A percentile compares a stretch with the other conserved stretches of the same genome.
Evolutionary conservation across 192 early-diverging fungal species (phyloP).

Genomic region (Funneliformis geosporum): DNA sequence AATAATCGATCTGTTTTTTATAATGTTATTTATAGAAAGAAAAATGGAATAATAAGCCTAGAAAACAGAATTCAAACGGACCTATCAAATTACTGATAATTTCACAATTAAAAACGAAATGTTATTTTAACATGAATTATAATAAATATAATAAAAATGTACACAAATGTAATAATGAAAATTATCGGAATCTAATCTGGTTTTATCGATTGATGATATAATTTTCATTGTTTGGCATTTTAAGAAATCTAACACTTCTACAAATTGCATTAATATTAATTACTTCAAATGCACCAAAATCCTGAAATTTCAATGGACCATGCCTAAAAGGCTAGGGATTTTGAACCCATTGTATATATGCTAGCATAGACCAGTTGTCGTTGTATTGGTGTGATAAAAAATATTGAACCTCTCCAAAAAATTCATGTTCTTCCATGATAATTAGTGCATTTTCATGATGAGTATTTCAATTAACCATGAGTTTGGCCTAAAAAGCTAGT

Average conservation of each 20-base stretch:
- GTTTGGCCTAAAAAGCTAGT: too few species aligned
- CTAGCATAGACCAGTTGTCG: neutral
- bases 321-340: neutral
- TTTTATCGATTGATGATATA: constrained; percentile 4
- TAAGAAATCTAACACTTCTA: neutral
- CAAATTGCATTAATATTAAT: constrained; percentile 4
- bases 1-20: too few species aligned
- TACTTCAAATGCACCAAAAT: constrained; percentile 16
- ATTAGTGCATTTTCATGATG: neutral
- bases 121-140: too few species aligned
- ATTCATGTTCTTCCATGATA: neutral
- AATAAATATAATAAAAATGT: too few species aligned
- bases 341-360: neutral
- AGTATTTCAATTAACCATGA: neutral
- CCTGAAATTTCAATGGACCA: neutral
- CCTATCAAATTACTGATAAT: too few species aligned
- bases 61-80: too few species aligned
- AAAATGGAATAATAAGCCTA: neutral
- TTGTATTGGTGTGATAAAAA: constrained; percentile 13
- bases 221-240: neutral
- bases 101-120: neutral
- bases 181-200: neutral
- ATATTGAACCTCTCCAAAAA: neutral
- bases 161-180: neutral
- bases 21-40: neutral